Base-by-base conservation (phyloP, 148 eudicot species). In the Salicornia ramosissima region DNA sequence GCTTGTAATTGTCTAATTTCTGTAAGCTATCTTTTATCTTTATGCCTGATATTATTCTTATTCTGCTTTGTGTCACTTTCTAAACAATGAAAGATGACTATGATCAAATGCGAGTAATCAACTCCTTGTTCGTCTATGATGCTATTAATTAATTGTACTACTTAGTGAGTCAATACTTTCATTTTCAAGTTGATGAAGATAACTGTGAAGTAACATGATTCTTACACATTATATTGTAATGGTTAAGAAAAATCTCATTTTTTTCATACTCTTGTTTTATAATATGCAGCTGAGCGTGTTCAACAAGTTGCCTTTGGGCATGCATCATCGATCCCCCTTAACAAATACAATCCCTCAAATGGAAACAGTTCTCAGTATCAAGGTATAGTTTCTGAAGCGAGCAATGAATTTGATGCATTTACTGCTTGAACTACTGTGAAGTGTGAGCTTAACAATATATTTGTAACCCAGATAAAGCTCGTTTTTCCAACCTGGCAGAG, bases 261-360 rank as follows among this genome's bases (percentile, higher is more conserved):
- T 34, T 13, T 29, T 57, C 19, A 69, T 53, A 65, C 22, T 47
- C 76, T 51, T 67, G 53, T 62, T 69, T 46, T 64, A 39, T 30
- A 43, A 62, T 73, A 59, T 80, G 81, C 84, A 86, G 90, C 51
- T 39, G 77, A 73, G 34, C 77, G 79, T 64, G 16, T 67, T 33
- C 64, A 60, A 21, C 81, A 71, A 73, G 89, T 86, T 78, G 85
- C 95, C 64, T 93, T 88, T 70, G 94, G 94, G 34, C 58, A 67
- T 29, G 86, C 82, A 61, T 66, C 82, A 64, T 71, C 87, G 16
- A 64, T 73, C 42, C 52, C 86, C 30, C 5, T 78, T 29, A 80
- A 64, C 57, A 78, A 85, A 28, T 80, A 72, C 64, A 73, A 73
- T 75, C 46, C 73, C 58, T 67, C 18, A 10, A 75, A 71, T 80